Evolutionary conservation across 257 asterid genomes (phyloP), one percentile per base, ranked within the genome.

Genomic region (Lycium barbarum): DNA sequence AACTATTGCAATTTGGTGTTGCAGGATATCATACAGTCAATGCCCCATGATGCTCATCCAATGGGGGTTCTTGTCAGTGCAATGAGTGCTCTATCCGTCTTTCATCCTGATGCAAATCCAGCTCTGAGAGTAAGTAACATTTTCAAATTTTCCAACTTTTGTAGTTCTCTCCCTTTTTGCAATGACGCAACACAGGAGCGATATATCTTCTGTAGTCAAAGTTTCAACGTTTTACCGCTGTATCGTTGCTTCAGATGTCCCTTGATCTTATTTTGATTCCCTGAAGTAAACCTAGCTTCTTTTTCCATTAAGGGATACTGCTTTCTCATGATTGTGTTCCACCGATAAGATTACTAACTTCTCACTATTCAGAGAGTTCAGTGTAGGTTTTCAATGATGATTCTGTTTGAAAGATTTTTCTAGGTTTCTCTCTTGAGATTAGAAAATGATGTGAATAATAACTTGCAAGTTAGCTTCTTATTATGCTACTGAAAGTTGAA

Each of bases 71-170:
- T 96, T 85, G 98, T 96, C 87, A 95, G 98, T 82, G 94, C 98
- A 79, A 91, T 96, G 97, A 93, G 99, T 88, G 93, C 98, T 78
- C 98, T 96, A 79, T 96, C 99, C 18, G 91, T 96, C 81, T 96
- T 95, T 81, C 99, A 96, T 88, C 99, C 98, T n/a, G 98, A 96
- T 93, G 99, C 99, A n/a, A 96, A 96, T 90, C 99, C 99, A 68
- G 99, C 98, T 84, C 91, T 96, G 83, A 92, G 97, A 86, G 99
- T 96, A 89, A 90, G 97, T 74, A 66, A 12, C 59, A 79, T 18
- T 67, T 87, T 62, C 0, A 49, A 12, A 6, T 10, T 47, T 49
- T 74, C 81, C 43, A 12, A 13, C 61, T 74, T 49, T 7, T 74
- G 43, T 49, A 22, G 20, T 74, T 7, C 58, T 73, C 61, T 49